Percentiles rank a stretch among this genome's conserved stretches.
phyloP scores from a whole-genome alignment of 108 stramenopile species.

The Licmophora abbreviata region DNA sequence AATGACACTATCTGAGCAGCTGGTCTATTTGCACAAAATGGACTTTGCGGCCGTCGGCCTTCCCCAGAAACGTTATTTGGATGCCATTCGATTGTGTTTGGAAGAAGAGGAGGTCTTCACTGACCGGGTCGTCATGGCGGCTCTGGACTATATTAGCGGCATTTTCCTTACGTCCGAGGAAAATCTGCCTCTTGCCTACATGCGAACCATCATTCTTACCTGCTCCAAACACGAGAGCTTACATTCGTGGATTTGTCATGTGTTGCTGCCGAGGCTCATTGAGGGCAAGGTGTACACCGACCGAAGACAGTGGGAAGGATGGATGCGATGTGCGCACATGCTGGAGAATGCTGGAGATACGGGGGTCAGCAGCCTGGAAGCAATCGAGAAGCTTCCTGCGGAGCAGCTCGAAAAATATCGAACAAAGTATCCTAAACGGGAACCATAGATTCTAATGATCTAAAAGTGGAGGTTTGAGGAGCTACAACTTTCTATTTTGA shows the following conservation, averaged over 20 bases:
- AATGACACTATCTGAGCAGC: slow-evolving; percentile 77
- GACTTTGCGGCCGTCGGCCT: slow-evolving; percentile 66
- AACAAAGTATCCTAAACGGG: slow-evolving; percentile 37
- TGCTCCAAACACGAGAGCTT: slow-evolving; percentile 84
- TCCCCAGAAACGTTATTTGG: slow-evolving; percentile 76
- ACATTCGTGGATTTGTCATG: slow-evolving; percentile 79
- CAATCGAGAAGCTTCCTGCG: slow-evolving; percentile 56
- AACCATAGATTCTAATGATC: background rate
- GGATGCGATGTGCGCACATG: slow-evolving; percentile 88
- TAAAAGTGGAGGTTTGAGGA: background rate
- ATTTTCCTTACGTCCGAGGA: slow-evolving; percentile 45
- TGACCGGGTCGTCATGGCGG: slow-evolving; percentile 68
- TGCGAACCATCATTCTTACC: slow-evolving; percentile 82
- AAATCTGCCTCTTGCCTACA: slow-evolving; percentile 78
- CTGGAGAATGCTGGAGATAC: slow-evolving; percentile 57
- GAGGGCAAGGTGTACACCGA: slow-evolving; percentile 75
- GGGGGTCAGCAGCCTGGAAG: slow-evolving; percentile 60
- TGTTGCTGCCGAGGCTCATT: slow-evolving; percentile 70
- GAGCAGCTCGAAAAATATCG: slow-evolving; percentile 64
- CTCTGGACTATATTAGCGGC: slow-evolving; percentile 76
- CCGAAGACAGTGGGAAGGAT: slow-evolving; percentile 79
- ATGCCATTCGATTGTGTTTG: slow-evolving; percentile 65
- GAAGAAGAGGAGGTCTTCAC: slow-evolving; percentile 71
- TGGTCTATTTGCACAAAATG: slow-evolving; percentile 76
- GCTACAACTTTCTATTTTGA: slow-evolving; percentile 1